A percentile compares a stretch with the other conserved stretches of the same genome.
phyloP scores from a whole-genome alignment of 2,329 filamentous ascomycete genomes.

The Chalaropsis thielavioides region DNA sequence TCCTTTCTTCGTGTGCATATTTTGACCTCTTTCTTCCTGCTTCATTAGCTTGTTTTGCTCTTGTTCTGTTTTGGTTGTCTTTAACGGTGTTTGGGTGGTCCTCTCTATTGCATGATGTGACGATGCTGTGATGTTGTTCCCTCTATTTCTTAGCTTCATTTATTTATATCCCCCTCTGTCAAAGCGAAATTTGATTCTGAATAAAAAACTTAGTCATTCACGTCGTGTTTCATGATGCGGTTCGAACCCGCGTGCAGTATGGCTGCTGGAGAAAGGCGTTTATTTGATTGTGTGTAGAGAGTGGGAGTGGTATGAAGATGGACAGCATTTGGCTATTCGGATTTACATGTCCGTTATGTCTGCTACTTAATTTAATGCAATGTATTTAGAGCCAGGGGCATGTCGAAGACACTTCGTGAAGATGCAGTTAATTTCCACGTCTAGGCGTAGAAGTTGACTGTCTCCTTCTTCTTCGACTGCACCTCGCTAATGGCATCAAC shows the following conservation, averaged over 20 bases:
- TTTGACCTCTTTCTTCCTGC: neutral
- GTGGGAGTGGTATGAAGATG: too few relatives aligned
- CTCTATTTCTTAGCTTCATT: neutral
- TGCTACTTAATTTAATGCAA: neutral
- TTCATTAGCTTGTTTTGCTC: slow-evolving; percentile 1
- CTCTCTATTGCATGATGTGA: slow-evolving; percentile 5
- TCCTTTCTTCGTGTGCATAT: neutral
- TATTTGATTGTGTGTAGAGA: too few relatives aligned
- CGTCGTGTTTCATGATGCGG: neutral
- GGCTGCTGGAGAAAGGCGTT: too few relatives aligned
- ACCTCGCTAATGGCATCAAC: slow-evolving; percentile 97
- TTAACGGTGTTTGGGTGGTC: neutral
- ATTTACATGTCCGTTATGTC: too few relatives aligned
- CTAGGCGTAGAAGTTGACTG: slow-evolving; percentile 43
- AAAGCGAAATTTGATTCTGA: neutral
- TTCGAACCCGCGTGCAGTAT: too few relatives aligned
- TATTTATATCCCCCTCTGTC: neutral
- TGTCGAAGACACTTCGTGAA: too few relatives aligned
- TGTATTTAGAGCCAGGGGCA: neutral
- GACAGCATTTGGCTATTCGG: too few relatives aligned
- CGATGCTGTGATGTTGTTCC: neutral
- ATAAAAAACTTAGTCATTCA: neutral
- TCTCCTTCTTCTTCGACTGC: slow-evolving; percentile 89
- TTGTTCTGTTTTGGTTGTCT: neutral
- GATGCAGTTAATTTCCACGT: neutral